Evolutionary conservation across 2,329 filamentous ascomycete genomes (phyloP).

Genomic region (Zymoseptoria pseudotritici): DNA sequence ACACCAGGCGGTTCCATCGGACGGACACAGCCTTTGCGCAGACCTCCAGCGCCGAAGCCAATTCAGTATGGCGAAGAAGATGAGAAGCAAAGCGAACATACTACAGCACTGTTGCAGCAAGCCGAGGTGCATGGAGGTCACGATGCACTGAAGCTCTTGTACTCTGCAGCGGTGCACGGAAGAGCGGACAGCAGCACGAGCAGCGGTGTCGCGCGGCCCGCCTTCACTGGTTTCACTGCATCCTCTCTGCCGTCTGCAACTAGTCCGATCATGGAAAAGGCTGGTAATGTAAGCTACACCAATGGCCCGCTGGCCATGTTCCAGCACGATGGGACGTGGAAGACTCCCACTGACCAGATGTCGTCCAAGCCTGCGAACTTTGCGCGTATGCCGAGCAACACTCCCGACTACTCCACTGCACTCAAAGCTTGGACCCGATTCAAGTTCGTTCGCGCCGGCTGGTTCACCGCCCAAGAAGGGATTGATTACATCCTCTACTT

Average conservation of each 20-base stretch:
- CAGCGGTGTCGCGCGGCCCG: slow-evolving; percentile 17
- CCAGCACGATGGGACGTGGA: slow-evolving; percentile 19
- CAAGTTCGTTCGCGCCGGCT: slow-evolving; percentile 90
- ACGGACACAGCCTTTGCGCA: slow-evolving; percentile 57
- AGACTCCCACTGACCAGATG: slow-evolving; percentile 18
- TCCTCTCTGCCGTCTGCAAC: slow-evolving; percentile 14
- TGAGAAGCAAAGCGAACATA: slow-evolving; percentile 52
- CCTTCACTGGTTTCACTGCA: slow-evolving; percentile 19
- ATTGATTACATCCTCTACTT: slow-evolving; percentile 95
- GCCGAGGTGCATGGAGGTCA: slow-evolving; percentile 80
- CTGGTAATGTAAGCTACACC: slow-evolving; percentile 13
- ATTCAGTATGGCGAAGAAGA: slow-evolving; percentile 43
- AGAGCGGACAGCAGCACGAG: slow-evolving; percentile 39
- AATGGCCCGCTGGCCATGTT: slow-evolving; percentile 16
- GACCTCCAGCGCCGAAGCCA: slow-evolving; percentile 42
- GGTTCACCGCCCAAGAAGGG: slow-evolving; percentile 90
- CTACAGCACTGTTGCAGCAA: slow-evolving; percentile 52
- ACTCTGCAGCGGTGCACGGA: slow-evolving; percentile 63
- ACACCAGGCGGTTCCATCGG: slow-evolving; percentile 61
- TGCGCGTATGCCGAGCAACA: slow-evolving; percentile 24
- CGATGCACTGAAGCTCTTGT: slow-evolving; percentile 83
- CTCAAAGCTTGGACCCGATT: slow-evolving; percentile 84
- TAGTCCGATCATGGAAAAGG: slow-evolving; percentile 19
- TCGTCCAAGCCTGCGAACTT: slow-evolving; percentile 9
- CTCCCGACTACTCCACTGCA: slow-evolving; percentile 50